phyloP scores from a whole-genome alignment of 2,329 filamentous ascomycete genomes.

The Cryphonectria carpinicola region DNA sequence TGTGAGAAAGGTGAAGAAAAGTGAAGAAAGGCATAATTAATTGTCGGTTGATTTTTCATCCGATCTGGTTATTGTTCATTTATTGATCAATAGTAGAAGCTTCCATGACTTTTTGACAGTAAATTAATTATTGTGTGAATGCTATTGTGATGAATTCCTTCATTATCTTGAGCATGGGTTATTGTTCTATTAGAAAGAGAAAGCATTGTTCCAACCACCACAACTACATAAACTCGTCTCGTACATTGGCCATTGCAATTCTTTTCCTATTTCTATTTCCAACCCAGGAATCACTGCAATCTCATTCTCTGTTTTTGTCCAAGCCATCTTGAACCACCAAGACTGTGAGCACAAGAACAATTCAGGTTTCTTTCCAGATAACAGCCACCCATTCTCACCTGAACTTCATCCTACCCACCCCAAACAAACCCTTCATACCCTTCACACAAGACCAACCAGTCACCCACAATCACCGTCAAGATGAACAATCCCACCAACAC shows the following conservation, averaged over 20 bases:
- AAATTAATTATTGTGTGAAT: neutral
- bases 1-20: neutral
- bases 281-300: neutral
- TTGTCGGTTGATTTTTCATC: neutral
- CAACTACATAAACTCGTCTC: neutral
- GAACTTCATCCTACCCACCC: neutral
- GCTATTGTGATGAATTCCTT: neutral
- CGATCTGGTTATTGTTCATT: neutral
- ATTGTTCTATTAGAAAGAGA: neutral
- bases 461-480: neutral
- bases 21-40: neutral
- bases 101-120: neutral
- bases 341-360: neutral
- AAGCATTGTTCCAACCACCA: neutral
- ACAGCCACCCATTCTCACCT: neutral
- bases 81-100: neutral
- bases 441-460: neutral
- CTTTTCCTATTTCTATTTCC: neutral
- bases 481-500: neutral
- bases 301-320: neutral
- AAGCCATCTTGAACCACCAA: neutral
- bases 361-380: neutral
- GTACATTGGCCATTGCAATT: neutral
- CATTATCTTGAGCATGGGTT: neutral
- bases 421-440: neutral